phyloP scores from a whole-genome alignment of 1,139 yeast species.

The Candida labiduridarum region DNA sequence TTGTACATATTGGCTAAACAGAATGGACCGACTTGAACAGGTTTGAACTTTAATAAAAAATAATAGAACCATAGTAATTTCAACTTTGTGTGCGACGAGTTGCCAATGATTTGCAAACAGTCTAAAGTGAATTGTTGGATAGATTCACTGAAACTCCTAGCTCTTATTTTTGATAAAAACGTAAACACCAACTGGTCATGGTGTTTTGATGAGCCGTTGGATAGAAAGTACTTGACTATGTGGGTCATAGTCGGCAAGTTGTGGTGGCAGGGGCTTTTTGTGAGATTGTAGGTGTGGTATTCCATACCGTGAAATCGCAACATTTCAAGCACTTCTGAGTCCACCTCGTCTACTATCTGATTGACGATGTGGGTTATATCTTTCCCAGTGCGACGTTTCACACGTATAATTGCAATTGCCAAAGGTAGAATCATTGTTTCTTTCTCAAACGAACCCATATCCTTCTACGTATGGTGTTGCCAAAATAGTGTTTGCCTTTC shows the following conservation, averaged over 20 bases:
- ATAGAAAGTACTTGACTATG: constrained; percentile 13
- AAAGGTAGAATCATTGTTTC: constrained; percentile 12
- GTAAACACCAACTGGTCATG: constrained; percentile 10
- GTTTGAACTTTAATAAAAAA: constrained; percentile 9
- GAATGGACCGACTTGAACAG: constrained; percentile 9
- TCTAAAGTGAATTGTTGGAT: constrained; percentile 9
- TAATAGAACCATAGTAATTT: constrained; percentile 12
- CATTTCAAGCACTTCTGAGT: constrained; percentile 6
- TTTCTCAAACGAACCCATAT: constrained; percentile 53
- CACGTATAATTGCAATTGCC: constrained; percentile 16
- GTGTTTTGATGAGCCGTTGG: constrained; percentile 2
- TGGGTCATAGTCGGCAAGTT: not conserved
- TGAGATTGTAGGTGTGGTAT: constrained; percentile 10
- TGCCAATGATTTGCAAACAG: constrained; percentile 9
- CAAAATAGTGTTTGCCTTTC: constrained; percentile 61
- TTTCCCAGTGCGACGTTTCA: constrained; percentile 5
- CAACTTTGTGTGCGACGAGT: constrained; percentile 1
- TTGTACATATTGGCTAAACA: constrained; percentile 13
- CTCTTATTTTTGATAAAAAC: constrained; percentile 7
- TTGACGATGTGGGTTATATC: constrained; percentile 6
- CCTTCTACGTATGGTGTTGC: constrained; percentile 59
- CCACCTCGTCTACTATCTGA: constrained; percentile 10
- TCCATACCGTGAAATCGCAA: constrained; percentile 10
- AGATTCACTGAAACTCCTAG: constrained; percentile 1
- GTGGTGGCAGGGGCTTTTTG: constrained; percentile 2